Evolutionary conservation across 768 basidiomycete species (phyloP).

Genomic region (Butyriboletus loyo): DNA sequence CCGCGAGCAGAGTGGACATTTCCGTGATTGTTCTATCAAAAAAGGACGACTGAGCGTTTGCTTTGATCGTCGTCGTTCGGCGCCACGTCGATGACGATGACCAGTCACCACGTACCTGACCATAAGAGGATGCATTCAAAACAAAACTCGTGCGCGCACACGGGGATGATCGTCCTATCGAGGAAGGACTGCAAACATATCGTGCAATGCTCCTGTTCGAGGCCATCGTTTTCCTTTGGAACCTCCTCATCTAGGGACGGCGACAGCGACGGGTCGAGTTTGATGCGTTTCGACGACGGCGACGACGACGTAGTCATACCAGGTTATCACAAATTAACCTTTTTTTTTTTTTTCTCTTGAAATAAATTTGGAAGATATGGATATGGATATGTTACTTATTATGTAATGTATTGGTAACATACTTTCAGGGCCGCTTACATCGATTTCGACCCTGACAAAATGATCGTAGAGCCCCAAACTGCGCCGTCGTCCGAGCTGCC

Average conservation of each 20-base stretch:
- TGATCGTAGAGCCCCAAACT: neutral
- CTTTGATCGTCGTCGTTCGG: neutral
- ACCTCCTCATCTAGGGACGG: slow-evolving; percentile 1
- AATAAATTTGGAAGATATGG: too few relatives aligned
- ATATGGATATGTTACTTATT: neutral
- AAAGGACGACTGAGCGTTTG: neutral
- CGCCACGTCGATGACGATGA: too few relatives aligned
- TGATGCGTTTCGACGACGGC: slow-evolving; percentile 11
- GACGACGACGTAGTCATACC: slow-evolving; percentile 15
- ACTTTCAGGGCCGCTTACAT: too few relatives aligned
- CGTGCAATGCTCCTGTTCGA: slow-evolving; percentile 53
- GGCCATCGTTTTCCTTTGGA: neutral
- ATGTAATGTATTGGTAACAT: too few relatives aligned
- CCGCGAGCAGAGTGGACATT: slow-evolving; percentile 75
- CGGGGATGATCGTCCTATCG: slow-evolving; percentile 79
- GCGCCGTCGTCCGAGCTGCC: slow-evolving; percentile 25
- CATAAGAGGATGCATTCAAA: slow-evolving; percentile 87
- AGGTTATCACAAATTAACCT: neutral
- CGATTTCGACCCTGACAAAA: too few relatives aligned
- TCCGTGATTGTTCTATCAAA: slow-evolving; percentile 63
- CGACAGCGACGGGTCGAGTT: slow-evolving; percentile 28
- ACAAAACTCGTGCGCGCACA: slow-evolving; percentile 91
- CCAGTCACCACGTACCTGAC: slow-evolving; percentile 73
- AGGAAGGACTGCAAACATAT: slow-evolving; percentile 80
- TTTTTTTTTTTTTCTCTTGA: neutral